Percentiles rank a stretch among this genome's conserved stretches.
Conservation (phyloP, 345 rosid species). For the Eucalyptus shirleyi region DNA sequence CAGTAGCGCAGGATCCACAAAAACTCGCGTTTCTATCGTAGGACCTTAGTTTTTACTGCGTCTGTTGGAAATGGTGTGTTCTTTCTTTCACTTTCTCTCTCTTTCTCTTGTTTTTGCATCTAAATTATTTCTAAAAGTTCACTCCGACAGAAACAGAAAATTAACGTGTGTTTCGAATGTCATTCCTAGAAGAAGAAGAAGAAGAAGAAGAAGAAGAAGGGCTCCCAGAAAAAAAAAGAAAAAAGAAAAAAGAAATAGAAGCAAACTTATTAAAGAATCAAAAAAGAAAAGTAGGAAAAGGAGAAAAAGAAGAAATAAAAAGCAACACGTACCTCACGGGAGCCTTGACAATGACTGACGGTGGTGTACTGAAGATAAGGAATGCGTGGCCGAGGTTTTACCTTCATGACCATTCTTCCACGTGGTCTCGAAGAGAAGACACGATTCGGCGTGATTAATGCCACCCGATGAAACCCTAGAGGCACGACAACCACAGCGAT, state of each 20-base stretch:
- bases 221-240: fast-evolving
- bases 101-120: background rate
- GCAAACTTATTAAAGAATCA: background rate
- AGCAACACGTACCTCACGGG: background rate
- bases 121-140: background rate
- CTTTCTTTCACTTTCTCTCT: background rate
- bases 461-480: background rate
- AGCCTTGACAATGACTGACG: background rate
- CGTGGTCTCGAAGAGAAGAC: background rate
- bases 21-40: background rate
- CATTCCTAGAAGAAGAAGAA: background rate
- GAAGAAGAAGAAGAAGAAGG: too few species aligned
- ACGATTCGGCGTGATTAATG: background rate
- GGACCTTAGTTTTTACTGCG: background rate
- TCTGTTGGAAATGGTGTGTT: background rate
- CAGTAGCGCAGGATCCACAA: background rate
- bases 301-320: background rate
- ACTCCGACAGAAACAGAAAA: background rate
- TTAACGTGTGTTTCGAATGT: background rate
- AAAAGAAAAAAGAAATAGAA: background rate
- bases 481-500: background rate
- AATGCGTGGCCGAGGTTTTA: background rate
- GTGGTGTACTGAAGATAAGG: background rate
- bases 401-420: background rate
- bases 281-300: background rate